Evolutionary conservation across 345 rosid species (phyloP).

Genomic region (Aquilaria yunnanensis): DNA sequence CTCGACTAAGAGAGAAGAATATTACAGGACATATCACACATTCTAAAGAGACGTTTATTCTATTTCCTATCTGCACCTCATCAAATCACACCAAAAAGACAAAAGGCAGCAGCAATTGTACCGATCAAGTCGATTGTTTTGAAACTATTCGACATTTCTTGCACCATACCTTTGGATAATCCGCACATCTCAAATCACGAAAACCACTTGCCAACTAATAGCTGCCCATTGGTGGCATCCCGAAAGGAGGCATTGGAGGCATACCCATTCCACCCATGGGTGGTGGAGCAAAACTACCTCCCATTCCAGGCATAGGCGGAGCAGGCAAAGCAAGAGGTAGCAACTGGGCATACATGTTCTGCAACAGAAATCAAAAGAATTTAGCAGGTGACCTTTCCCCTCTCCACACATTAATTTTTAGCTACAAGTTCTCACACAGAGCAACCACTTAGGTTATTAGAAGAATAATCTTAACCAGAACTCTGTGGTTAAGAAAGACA

Average conservation of each 20-base stretch:
- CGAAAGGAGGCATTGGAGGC: constrained; percentile 69
- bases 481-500: neutral
- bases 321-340: constrained; percentile 88
- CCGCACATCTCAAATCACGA: too few relatives aligned
- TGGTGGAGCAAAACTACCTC: constrained; percentile 25
- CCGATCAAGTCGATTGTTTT: too few relatives aligned
- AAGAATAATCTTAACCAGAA: neutral
- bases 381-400: neutral
- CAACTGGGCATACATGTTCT: constrained; percentile 94
- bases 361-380: constrained; percentile 10
- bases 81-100: too few relatives aligned
- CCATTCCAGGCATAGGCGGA: constrained; percentile 75
- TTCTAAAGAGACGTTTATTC: too few relatives aligned
- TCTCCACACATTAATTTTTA: neutral
- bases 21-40: too few relatives aligned
- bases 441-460: too few relatives aligned
- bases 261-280: constrained; percentile 64
- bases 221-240: constrained; percentile 70
- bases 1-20: too few relatives aligned
- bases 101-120: too few relatives aligned
- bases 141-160: too few relatives aligned
- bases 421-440: neutral
- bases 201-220: constrained; percentile 19
- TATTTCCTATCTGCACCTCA: too few relatives aligned
- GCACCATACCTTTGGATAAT: too few relatives aligned